Conservation (phyloP, 108 stramenopile genomes). For the Schizochytrium sp. region DNA sequence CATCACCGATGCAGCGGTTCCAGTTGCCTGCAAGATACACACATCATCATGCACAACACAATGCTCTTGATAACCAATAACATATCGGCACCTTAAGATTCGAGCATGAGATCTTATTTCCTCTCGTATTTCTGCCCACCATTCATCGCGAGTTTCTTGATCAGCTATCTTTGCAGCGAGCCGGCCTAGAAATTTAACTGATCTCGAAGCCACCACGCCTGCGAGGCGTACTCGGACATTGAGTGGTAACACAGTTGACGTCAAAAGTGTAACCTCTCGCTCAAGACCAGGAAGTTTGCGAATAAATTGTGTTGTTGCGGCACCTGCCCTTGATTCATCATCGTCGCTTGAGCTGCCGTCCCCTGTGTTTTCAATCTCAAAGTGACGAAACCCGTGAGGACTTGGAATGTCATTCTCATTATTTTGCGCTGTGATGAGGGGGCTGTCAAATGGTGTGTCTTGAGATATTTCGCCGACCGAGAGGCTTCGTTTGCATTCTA, state of each 20-base stretch:
- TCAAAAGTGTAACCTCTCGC: slow-evolving; percentile 17
- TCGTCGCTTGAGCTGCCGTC: slow-evolving; percentile 2
- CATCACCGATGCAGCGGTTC: slow-evolving; percentile 84
- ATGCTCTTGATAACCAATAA: slow-evolving; percentile 91
- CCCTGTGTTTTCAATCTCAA: neutral
- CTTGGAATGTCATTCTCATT: neutral
- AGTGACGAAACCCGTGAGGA: neutral
- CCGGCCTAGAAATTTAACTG: slow-evolving; percentile 94
- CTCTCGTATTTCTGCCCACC: slow-evolving; percentile 97
- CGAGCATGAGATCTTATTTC: slow-evolving; percentile 92
- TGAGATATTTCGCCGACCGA: neutral
- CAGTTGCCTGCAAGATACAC: slow-evolving; percentile 88
- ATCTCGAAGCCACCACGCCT: slow-evolving; percentile 90
- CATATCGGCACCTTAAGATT: slow-evolving; percentile 90
- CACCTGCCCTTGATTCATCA: neutral
- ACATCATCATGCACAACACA: slow-evolving; percentile 96
- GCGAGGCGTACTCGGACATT: slow-evolving; percentile 87
- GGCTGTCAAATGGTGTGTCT: neutral
- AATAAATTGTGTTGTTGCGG: neutral
- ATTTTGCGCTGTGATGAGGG: neutral
- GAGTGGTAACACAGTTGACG: slow-evolving; percentile 14
- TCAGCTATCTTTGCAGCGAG: slow-evolving; percentile 85
- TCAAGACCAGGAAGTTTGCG: slow-evolving; percentile 52
- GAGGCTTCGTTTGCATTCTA: neutral
- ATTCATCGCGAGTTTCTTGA: slow-evolving; percentile 93